phyloP scores from a whole-genome alignment of 148 eudicot species.

The Rhododendron henanense region DNA sequence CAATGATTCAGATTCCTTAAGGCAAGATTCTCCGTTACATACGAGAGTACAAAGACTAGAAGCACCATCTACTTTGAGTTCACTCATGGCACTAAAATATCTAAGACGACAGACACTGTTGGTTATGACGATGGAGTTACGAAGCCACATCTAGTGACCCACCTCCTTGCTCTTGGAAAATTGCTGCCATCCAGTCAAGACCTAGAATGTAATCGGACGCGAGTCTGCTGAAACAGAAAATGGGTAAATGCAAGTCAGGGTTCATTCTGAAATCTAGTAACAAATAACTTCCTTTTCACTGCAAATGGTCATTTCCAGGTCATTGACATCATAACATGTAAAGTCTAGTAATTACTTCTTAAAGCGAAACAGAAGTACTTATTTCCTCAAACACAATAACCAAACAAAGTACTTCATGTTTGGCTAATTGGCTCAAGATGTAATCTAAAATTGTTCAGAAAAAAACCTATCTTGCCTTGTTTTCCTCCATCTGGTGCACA shows the following conservation, averaged over 20 bases:
- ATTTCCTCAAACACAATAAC: neutral
- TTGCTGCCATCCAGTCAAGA: constrained; percentile 22
- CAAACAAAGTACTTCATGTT: neutral
- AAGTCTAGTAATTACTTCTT: neutral
- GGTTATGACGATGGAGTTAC: neutral
- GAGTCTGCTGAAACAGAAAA: constrained; percentile 9
- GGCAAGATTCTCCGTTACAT: constrained; percentile 20
- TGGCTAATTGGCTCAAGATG: neutral
- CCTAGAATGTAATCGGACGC: neutral
- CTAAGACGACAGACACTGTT: neutral
- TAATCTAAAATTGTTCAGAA: neutral
- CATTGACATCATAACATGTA: neutral
- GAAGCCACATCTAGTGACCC: constrained; percentile 1
- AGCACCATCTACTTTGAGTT: constrained; percentile 32
- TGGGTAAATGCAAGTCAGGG: neutral
- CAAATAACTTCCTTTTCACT: neutral
- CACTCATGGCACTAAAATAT: constrained; percentile 30
- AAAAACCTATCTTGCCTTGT: neutral
- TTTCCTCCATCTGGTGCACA: neutral
- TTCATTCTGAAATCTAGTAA: neutral
- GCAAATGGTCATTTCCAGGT: neutral
- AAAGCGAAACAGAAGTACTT: neutral
- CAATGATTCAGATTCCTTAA: constrained; percentile 15
- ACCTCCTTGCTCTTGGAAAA: constrained; percentile 14
- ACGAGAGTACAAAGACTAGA: constrained; percentile 11